phyloP scores from a whole-genome alignment of 2,329 filamentous ascomycete genomes.

The Pseudogymnoascus sp. region DNA sequence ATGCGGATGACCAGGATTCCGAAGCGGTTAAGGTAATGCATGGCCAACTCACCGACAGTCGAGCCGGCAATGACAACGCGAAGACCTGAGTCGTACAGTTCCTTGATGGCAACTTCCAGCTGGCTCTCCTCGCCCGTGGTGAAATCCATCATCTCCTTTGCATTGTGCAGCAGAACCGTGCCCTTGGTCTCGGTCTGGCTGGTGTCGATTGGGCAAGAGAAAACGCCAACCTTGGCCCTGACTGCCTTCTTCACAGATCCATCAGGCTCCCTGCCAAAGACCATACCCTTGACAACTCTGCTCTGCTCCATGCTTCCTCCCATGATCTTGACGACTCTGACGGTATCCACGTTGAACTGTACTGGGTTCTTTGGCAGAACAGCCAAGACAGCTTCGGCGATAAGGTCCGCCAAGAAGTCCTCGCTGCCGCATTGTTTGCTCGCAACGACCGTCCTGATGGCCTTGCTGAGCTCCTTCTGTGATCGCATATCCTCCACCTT shows the following conservation, averaged over 20 bases:
- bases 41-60: conserved; percentile 88
- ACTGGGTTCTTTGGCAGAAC: conserved; percentile 91
- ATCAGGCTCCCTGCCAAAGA: conserved; percentile 93
- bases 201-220: conserved; percentile 90
- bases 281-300: conserved; percentile 94
- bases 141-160: conserved; percentile 98
- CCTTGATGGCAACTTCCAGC: conserved; percentile 86
- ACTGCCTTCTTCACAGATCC: conserved; percentile 82
- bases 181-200: conserved; percentile 98
- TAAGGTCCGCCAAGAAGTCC: conserved; percentile 76
- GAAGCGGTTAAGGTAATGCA: conserved; percentile 97
- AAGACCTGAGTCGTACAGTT: conserved; percentile 87
- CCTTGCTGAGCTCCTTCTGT: conserved; percentile 82
- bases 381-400: conserved; percentile 76
- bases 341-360: conserved; percentile 98
- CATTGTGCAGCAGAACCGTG: conserved; percentile 91
- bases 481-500: conserved; percentile 79
- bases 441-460: conserved; percentile 87
- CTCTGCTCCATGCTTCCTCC: conserved; percentile 92
- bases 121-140: conserved; percentile 93
- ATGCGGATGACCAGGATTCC: conserved; percentile 95
- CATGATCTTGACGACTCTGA: conserved; percentile 99
- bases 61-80: conserved; percentile 87
- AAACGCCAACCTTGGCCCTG: conserved; percentile 95
- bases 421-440: conserved; percentile 96